Base-by-base conservation (phyloP, 257 asterid genomes). In the Penstemon barbatus region DNA sequence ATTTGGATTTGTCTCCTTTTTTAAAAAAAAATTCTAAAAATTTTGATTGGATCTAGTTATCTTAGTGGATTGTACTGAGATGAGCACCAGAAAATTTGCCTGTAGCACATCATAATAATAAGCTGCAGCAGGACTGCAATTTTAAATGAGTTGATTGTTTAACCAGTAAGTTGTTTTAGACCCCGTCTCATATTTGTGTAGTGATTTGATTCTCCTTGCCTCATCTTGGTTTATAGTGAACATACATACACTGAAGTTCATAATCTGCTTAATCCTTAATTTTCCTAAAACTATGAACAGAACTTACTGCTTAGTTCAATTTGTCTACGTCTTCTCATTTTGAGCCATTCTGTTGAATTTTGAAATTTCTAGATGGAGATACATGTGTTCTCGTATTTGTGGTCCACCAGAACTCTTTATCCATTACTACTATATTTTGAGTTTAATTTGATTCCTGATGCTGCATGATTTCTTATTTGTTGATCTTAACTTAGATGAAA, bases 401-500 rank as follows among this genome's bases (percentile, higher is more conserved):
- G 53, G 69, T 63, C 42, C 65, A 59, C 58, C 73, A 53, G 52
- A 66, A 58, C 51, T 44, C 36, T 42, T 38, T 36, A 63, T 19
- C 48, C 53, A 45, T 71, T 7, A 8, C 44, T 11, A 7, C 9
- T 9, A 15, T 33, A 54, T 43, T 42, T 57, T 37, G 44, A 39
- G 44, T 58, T 62, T 52, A 45, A 70, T 75, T 58, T 43, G 63
- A 61, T 60, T 62, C 50, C 41, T 46, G 11, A 63, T 15, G 48
- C 53, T 55, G 33, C 69, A 40, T 36, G 71, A 60, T 67, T 69
- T 64, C 59, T 75, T 66, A 69, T 76, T 15, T 65, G 42, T 75
- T 73, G 72, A 55, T 79, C 68, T 40, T 70, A 67, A 71, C 65
- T 69, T 78, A 89, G 95, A 92, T 89, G 98, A 92, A 86, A 83